A percentile compares a stretch with the other conserved stretches of the same genome.
Evolutionary conservation across 148 eudicot species (phyloP).

Genomic region (Cornus kousa): DNA sequence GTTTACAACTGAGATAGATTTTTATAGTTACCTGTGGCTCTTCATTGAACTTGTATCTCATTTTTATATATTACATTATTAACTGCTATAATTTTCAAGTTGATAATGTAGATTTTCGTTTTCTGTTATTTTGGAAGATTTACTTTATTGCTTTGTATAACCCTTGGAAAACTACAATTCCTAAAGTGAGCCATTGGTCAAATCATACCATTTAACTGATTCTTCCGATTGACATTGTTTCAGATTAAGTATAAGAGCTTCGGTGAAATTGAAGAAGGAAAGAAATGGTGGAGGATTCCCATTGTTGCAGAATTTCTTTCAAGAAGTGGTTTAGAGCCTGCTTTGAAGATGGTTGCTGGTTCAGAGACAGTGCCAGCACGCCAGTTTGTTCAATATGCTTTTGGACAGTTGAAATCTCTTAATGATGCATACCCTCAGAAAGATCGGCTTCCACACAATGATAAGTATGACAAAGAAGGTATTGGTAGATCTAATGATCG

Average conservation of each 20-base stretch:
- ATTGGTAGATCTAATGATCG: constrained; percentile 24
- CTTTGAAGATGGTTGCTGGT: constrained; percentile 67
- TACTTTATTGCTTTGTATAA: neutral
- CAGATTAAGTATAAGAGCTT: constrained; percentile 83
- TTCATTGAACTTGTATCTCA: too few relatives aligned
- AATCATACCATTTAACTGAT: neutral
- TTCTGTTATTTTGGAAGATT: neutral
- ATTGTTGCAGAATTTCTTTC: constrained; percentile 77
- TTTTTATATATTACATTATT: neutral
- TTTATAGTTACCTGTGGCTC: too few relatives aligned
- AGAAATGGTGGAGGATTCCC: constrained; percentile 81
- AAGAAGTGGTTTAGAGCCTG: constrained; percentile 65
- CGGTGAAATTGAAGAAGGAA: constrained; percentile 77
- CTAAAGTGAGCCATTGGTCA: neutral
- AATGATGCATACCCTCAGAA: constrained; percentile 67
- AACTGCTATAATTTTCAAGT: neutral
- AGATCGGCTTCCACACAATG: constrained; percentile 34
- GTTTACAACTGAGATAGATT: too few relatives aligned
- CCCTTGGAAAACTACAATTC: neutral
- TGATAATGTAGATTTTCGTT: neutral
- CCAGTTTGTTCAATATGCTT: constrained; percentile 90
- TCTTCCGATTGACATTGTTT: constrained; percentile 12
- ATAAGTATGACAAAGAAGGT: constrained; percentile 19
- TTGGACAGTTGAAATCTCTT: constrained; percentile 69
- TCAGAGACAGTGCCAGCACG: constrained; percentile 88